A percentile compares a stretch with the other conserved stretches of the same genome.
Conservation (phyloP, 805 yeast genomes). For the Dipodascus geniculatus region DNA sequence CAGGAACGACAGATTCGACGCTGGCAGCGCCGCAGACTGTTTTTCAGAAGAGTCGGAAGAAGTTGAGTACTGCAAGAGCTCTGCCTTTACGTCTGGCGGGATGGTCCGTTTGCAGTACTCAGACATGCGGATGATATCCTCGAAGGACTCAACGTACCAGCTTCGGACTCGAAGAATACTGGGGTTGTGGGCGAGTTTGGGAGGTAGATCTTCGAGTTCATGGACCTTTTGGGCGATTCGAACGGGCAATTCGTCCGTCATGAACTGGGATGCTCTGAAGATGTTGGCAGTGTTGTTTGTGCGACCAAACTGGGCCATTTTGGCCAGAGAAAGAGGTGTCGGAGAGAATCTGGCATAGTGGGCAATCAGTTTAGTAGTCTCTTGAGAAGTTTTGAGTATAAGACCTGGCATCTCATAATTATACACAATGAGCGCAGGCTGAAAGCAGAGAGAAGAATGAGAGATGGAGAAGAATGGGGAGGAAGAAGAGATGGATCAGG, state of each 20-base stretch:
- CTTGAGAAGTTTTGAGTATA: background rate
- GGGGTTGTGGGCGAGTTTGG: constrained; percentile 60
- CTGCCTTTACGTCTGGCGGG: constrained; percentile 2
- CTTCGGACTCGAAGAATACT: constrained; percentile 65
- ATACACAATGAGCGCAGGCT: too few species aligned
- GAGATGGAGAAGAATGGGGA: too few species aligned
- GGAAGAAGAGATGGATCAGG: too few species aligned
- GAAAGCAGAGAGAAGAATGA: too few species aligned
- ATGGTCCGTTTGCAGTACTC: constrained; percentile 17
- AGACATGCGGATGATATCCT: constrained; percentile 49
- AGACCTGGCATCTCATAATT: background rate
- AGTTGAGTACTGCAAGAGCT: background rate
- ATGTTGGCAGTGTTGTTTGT: constrained; percentile 66
- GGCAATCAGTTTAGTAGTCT: constrained; percentile 37
- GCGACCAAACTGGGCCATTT: constrained; percentile 87
- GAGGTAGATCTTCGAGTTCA: constrained; percentile 71
- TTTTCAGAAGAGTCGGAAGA: constrained; percentile 34
- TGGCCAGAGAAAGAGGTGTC: constrained; percentile 72
- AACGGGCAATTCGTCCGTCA: constrained; percentile 78
- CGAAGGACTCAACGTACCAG: constrained; percentile 89
- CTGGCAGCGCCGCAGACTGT: constrained; percentile 18
- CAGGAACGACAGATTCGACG: background rate
- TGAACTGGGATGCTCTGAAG: constrained; percentile 73
- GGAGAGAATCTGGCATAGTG: constrained; percentile 65
- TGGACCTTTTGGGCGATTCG: constrained; percentile 77